Base-by-base conservation (phyloP, 2,329 filamentous ascomycete genomes). In the Colletotrichum sp. region DNA sequence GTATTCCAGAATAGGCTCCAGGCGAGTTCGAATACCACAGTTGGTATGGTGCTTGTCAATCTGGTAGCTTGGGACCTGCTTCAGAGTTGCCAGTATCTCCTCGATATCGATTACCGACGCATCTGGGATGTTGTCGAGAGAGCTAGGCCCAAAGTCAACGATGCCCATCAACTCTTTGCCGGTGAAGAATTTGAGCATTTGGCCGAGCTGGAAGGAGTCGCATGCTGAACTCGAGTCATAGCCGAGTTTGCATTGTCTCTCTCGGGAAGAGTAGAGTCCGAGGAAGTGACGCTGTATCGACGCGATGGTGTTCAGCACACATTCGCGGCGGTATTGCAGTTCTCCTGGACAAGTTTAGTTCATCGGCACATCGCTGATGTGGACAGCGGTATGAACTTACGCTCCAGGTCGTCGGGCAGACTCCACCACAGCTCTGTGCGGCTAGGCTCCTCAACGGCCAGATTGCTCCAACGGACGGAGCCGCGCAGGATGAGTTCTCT, bases 201-300 rank as follows among this genome's bases (percentile, higher is more conserved):
- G 93, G 27, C 94, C 94, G 1, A 96, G 89, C 83, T 96, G 94
- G 80, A 94, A 96, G 3, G 92, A 93, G 84, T 96, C 94, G 82
- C 94, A 96, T 57, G 93, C 91, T 3, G 90, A 84, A 77, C 92
- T 94, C 3, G 92, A 92, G 80, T 95, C 93, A 83, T 96, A 96
- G 69, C 94, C 94, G 0, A 95, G 88, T 79, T 92, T 92, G 83
- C 94, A 96, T 82, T 95, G 94, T 9, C 87, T 84, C 36, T 85
- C 88, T n/a, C 92, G 91, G 12, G 93, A 94, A 2, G 91, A 91
- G 82, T 95, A 96, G 0, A 94, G 85, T 8, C 83, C 82, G 4
- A 96, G 85, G 73, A 95, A 95, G 82, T 95, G 92, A 1, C 87
- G 87, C 76, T 93, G 93, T 1, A 95, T 86, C 1, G 93, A 95